Evolutionary conservation across 1,139 yeast genomes (phyloP), one percentile per base, ranked within the genome.

Genomic region (Spathaspora sp.): DNA sequence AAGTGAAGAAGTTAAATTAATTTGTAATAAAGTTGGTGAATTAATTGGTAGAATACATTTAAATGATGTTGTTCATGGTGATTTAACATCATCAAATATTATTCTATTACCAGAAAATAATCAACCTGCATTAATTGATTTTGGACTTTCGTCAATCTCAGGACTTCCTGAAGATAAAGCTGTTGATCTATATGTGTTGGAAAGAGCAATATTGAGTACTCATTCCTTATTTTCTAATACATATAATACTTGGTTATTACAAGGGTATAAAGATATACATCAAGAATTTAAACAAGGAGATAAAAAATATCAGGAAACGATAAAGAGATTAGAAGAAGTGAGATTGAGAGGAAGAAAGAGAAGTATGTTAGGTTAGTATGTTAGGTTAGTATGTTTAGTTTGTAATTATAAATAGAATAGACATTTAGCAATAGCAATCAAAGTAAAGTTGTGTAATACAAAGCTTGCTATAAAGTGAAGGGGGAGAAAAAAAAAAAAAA

Each of bases 311-410:
- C 68, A 61, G 8, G 95, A 87, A 51, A 80, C 86, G 1, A 56
- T 81, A 47, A 72, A 72, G 47, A 77, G 91, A 59, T 76, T 93
- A 46, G 89, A 84, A 46, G 95, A 87, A 44, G 99, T 93, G 1
- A 74, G 98, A 56, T 66, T 86, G 68, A 80, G 99, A 60, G 99
- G 99, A 1, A 77, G 99, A 56, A 93, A 93, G 76, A 78, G 99
- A 65, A 86, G 96, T 53, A 89, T 91, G 97, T 71, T 91, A 43
- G 98, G 98, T 10, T 87, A 45, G 41, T 8, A n/a, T n/a, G n/a
- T n/a, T n/a, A n/a, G n/a, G n/a, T n/a, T n/a, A 20, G 39, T 17
- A 9, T 24, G 8, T 7, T 7, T 9, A 24, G 26, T 24, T 24
- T 7, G n/a, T n/a, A n/a, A n/a, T n/a, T 24, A 24, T 24, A 24